Base-by-base conservation (phyloP, 176 grass and related monocot genomes). In the Oryza brachyantha region DNA sequence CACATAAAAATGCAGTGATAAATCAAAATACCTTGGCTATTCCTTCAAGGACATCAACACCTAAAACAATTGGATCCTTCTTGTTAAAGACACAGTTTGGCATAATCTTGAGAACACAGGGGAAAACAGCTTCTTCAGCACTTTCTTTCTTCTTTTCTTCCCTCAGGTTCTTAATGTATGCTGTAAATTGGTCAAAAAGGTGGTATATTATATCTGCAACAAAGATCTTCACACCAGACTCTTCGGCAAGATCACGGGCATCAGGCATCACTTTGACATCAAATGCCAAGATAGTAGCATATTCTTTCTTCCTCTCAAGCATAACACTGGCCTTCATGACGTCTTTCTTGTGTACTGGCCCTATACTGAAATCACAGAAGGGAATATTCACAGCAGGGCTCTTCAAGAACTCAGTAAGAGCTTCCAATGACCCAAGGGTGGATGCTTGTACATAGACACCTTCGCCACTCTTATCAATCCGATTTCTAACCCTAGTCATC, bases 211-310 rank as follows among this genome's bases (percentile, higher is more conserved):
- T 97, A 82, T 97, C 93, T 72, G 90, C 93, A 25, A 97, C 93
- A 21, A 97, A 97, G 66, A 97, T 97, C 71, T 70, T 87, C 76
- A 97, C 93, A 61, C 90, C 93, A 21, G 78, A 81, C 70, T 93
- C 93, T 74, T 97, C 93, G 39, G 93, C 93, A 78, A 97, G 87
- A 42, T 97, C 90, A 24, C 87, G 84, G 65, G 90, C 93, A 78
- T 97, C 94, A 21, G 88, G 83, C 91, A 93, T 93, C 81, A 97
- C 94, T 91, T 97, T 97, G 74, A 97, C 94, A 93, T 97, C 91
- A 90, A 97, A 97, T 10, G 94, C 94, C 86, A 97, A 88, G 78
- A 97, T 97, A 34, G 94, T 97, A 46, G 94, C 94, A 81, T 88
- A 97, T 75, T 97, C 94, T 63, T 92, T 89, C 82, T 92, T 97